A percentile compares a stretch with the other conserved stretches of the same genome.
These are phyloP conservation scores for Fragaria ananassa DNA, from an alignment of 306 rosid species.

Conservation along the genomic window DNA sequence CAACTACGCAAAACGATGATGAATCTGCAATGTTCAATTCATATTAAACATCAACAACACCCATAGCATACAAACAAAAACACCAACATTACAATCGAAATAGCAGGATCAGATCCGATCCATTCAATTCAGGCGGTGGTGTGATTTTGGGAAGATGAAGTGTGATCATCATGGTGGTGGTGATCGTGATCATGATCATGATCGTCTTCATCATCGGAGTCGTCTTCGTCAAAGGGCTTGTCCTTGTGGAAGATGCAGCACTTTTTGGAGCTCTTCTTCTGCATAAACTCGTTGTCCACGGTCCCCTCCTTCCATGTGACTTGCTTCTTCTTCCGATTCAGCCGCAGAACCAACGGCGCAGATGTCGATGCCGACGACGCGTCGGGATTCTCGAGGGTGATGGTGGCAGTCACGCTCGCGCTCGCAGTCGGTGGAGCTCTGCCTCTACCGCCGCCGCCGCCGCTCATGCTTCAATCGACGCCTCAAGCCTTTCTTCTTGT, in stretches of 20 bases:
- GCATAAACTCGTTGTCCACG: conserved; percentile 92
- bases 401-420: conserved; percentile 38
- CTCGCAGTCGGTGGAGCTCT: conserved; percentile 1
- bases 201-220: conserved; percentile 63
- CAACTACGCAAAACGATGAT: not conserved
- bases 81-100: not conserved
- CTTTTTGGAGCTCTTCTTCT: conserved; percentile 94
- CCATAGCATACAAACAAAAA: not conserved
- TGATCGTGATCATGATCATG: conserved; percentile 27
- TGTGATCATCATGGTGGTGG: conserved; percentile 16
- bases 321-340: conserved; percentile 79
- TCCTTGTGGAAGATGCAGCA: conserved; percentile 92
- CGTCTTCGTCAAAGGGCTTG: conserved; percentile 82
- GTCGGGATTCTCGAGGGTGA: conserved; percentile 43
- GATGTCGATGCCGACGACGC: conserved; percentile 41
- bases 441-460: conserved; percentile 5
- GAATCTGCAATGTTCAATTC: not conserved
- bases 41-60: not conserved
- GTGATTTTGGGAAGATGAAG: conserved; percentile 8
- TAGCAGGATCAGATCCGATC: no score
- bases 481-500: no score
- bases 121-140: not conserved
- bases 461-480: conserved; percentile 3
- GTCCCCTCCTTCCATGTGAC: conserved; percentile 94
- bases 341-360: conserved; percentile 58